phyloP scores from a whole-genome alignment of 768 basidiomycete genomes.

The Candolleomyces aberdarensis region DNA sequence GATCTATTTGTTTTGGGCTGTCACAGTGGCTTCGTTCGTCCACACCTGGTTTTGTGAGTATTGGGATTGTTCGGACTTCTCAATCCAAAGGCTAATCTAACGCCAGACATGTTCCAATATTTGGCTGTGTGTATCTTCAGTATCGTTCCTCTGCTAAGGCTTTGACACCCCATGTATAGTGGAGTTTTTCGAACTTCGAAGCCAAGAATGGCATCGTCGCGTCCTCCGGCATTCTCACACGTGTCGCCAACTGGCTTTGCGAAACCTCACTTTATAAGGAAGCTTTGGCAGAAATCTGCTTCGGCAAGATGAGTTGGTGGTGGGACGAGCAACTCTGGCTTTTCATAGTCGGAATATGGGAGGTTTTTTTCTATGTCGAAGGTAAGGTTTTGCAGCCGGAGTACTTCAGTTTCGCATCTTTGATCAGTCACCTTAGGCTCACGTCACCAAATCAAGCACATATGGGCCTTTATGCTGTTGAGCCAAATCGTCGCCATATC shows the following conservation, averaged over 20 bases:
- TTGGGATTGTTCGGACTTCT: background rate
- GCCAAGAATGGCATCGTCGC: background rate
- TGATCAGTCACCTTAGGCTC: slow-evolving; percentile 22
- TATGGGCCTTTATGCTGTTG: slow-evolving; percentile 70
- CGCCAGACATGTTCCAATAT: slow-evolving; percentile 31
- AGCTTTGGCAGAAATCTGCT: slow-evolving; percentile 47
- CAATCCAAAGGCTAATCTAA: background rate
- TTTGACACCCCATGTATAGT: slow-evolving; percentile 28
- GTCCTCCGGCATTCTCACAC: slow-evolving; percentile 16
- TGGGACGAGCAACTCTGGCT: slow-evolving; percentile 65
- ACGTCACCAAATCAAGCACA: slow-evolving; percentile 38
- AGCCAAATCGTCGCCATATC: slow-evolving; percentile 72
- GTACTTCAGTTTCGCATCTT: background rate
- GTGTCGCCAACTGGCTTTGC: slow-evolving; percentile 52
- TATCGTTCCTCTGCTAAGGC: background rate
- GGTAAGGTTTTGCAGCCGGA: slow-evolving; percentile 31
- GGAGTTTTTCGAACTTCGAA: slow-evolving; percentile 54
- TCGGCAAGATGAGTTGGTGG: slow-evolving; percentile 57
- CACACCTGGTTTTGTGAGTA: slow-evolving; percentile 38
- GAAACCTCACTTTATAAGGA: slow-evolving; percentile 59
- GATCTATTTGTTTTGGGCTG: slow-evolving; percentile 11
- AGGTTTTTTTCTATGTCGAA: slow-evolving; percentile 46
- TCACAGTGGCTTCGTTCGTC: slow-evolving; percentile 23
- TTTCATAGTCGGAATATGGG: slow-evolving; percentile 57
- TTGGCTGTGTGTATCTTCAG: slow-evolving; percentile 25